A percentile compares a stretch with the other conserved stretches of the same genome.
These are phyloP conservation scores for Penicillium sp. DNA, from an alignment of 2,329 filamentous ascomycete genomes.

Conservation along the genomic window DNA sequence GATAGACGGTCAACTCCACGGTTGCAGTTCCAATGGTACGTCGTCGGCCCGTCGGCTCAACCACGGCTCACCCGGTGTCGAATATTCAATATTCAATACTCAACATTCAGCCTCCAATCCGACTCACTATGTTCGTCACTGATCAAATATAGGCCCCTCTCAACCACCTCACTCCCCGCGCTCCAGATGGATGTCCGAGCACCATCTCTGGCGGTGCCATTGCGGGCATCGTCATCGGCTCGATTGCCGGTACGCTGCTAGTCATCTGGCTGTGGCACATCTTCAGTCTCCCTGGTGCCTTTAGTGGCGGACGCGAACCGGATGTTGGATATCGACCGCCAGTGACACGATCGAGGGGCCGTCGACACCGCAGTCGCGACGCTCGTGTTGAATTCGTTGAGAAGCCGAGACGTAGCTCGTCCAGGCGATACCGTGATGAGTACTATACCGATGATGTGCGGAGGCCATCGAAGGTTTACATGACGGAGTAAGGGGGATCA, in stretches of 20 bases:
- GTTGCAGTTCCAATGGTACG: constrained; percentile 9
- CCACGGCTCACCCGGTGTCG: constrained; percentile 12
- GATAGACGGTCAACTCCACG: background rate
- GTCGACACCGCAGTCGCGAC: constrained; percentile 26
- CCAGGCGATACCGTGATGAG: constrained; percentile 11
- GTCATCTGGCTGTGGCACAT: constrained; percentile 42
- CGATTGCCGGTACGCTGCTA: constrained; percentile 42
- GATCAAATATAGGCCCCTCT: constrained; percentile 22
- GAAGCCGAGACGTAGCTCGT: constrained; percentile 30
- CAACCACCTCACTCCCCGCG: constrained; percentile 26
- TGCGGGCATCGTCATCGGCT: constrained; percentile 46
- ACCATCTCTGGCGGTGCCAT: constrained; percentile 41
- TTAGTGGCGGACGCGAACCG: constrained; percentile 24
- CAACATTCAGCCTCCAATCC: background rate
- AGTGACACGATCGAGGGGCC: constrained; percentile 21
- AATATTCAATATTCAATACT: background rate
- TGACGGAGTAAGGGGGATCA: constrained; percentile 54
- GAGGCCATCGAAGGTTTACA: constrained; percentile 43
- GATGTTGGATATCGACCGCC: constrained; percentile 30
- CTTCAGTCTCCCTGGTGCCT: constrained; percentile 29
- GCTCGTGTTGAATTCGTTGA: constrained; percentile 38
- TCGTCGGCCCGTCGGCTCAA: constrained; percentile 6
- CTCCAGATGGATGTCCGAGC: constrained; percentile 32
- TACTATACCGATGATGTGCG: constrained; percentile 34
- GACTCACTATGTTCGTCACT: background rate